Base-by-base conservation (phyloP, 495 filamentous ascomycete genomes). In the Xylaria venustula region DNA sequence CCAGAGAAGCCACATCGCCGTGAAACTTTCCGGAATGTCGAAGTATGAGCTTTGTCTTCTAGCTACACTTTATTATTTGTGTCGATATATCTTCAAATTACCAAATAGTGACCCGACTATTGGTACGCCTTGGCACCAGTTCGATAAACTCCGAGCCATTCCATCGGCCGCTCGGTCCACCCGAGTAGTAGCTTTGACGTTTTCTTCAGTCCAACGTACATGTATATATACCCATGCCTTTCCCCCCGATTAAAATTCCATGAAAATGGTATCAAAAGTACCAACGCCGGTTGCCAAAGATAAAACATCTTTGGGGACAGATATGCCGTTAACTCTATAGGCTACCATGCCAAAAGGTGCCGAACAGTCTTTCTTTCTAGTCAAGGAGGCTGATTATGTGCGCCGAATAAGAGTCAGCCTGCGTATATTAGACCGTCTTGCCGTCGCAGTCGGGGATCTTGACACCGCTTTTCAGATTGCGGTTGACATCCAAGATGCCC, bases 391-490 rank as follows among this genome's bases (percentile, higher is more conserved):
- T 32, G 40, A 57, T n/a, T 20, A 30, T 5, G 25, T 25, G 15
- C 14, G 40, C 7, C 19, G 20, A 30, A 54, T 30, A 30, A 40
- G 22, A 12, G 30, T n/a, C 44, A 23, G 34, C 32, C n/a, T 15
- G 7, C n/a, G n/a, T 5, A 5, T 5, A 5, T 64, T 41, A 75
- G 7, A 88, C 81, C 20, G 85, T 90, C 78, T 89, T 85, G 37
- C 91, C 92, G 12, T 83, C 89, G 66, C 93, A 98, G 67, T 91
- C 87, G 22, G 94, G 94, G 66, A 98, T 95, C 70, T 84, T 88
- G 54, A 98, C 71, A 9, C 93, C 92, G 2, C 79, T 66, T 74
- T 98, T 98, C 68, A 98, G 71, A 20, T 92, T 91, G 54, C 94
- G 85, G 61, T 90, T 85, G 1, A 90, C 81, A 72, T 96, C 91